These are phyloP conservation scores for Ulmus americana DNA, from an alignment of 331 rosid genomes.

Conservation along the genomic window DNA sequence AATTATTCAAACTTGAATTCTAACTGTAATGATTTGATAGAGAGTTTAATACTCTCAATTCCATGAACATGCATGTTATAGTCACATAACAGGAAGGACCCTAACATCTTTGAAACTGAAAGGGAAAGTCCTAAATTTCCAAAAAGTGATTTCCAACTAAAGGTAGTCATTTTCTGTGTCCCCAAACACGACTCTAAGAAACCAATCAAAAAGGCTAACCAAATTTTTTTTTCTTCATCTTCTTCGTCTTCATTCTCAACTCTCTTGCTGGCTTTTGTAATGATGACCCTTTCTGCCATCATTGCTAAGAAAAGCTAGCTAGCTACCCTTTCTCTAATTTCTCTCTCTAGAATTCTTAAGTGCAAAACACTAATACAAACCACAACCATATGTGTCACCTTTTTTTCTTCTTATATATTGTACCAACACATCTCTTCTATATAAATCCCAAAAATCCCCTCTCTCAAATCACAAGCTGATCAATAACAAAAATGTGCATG, in stretches of 20 bases:
- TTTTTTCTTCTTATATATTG: background rate
- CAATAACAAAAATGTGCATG: constrained; percentile 33
- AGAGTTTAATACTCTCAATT: background rate
- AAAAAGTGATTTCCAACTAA: constrained; percentile 22
- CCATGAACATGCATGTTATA: constrained; percentile 17
- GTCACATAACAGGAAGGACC: constrained; percentile 17
- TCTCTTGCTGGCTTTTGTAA: constrained; percentile 55
- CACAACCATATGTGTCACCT: constrained; percentile 28
- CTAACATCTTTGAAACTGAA: constrained; percentile 20
- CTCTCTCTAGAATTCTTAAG: constrained; percentile 25
- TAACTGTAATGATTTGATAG: constrained; percentile 20
- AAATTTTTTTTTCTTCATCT: constrained; percentile 22
- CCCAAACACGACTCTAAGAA: constrained; percentile 20
- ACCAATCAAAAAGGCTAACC: constrained; percentile 16
- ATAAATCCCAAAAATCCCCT: constrained; percentile 31
- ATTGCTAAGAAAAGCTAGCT: constrained; percentile 44
- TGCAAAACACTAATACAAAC: constrained; percentile 34
- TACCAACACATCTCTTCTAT: constrained; percentile 33
- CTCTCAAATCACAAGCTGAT: constrained; percentile 27
- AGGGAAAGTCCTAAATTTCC: constrained; percentile 35
- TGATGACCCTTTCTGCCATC: constrained; percentile 65
- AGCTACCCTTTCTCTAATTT: constrained; percentile 23
- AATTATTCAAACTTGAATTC: constrained; percentile 26
- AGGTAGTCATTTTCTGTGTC: constrained; percentile 29
- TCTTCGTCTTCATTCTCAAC: constrained; percentile 36